Percentiles rank a stretch among this genome's conserved stretches.
Conservation (phyloP, 2,329 filamentous ascomycete genomes). For the Epichloe sp. region DNA sequence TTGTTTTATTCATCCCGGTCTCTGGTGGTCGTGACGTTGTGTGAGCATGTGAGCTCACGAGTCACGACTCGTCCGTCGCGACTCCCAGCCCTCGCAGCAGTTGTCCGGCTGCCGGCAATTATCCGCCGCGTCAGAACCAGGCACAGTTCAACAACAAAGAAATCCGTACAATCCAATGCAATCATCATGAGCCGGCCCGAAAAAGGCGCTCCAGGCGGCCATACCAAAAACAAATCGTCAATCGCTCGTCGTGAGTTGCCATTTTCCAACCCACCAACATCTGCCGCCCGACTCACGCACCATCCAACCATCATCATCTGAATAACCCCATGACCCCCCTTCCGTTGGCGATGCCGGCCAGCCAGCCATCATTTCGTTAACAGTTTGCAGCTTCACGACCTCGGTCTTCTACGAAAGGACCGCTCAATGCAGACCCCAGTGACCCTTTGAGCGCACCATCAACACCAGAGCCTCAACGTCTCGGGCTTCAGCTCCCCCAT, state of each 20-base stretch:
- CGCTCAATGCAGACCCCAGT: slow-evolving; percentile 6
- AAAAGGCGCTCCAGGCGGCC: neutral
- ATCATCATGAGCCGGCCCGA: slow-evolving; percentile 5
- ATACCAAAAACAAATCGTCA: slow-evolving; percentile 6
- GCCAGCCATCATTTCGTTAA: neutral
- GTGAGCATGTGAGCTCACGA: too few species aligned
- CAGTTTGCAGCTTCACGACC: slow-evolving; percentile 7
- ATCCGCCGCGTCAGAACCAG: neutral
- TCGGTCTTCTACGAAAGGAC: slow-evolving; percentile 7
- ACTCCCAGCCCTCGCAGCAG: too few species aligned
- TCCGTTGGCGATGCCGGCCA: neutral
- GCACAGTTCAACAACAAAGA: neutral
- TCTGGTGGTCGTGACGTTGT: too few species aligned
- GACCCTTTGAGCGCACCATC: slow-evolving; percentile 4
- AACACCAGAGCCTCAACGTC: slow-evolving; percentile 5
- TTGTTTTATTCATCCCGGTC: too few species aligned
- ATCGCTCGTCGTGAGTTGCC: slow-evolving; percentile 6
- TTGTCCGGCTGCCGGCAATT: too few species aligned
- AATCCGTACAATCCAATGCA: neutral
- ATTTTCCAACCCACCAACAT: too few species aligned
- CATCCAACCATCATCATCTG: neutral
- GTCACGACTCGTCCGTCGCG: too few species aligned
- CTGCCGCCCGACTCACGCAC: too few species aligned
- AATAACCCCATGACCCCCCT: neutral
- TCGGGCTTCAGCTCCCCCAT: slow-evolving; percentile 7